A percentile compares a stretch with the other conserved stretches of the same genome.
Conservation (phyloP, 805 yeast genomes). For the Sporopachydermia lactativora region DNA sequence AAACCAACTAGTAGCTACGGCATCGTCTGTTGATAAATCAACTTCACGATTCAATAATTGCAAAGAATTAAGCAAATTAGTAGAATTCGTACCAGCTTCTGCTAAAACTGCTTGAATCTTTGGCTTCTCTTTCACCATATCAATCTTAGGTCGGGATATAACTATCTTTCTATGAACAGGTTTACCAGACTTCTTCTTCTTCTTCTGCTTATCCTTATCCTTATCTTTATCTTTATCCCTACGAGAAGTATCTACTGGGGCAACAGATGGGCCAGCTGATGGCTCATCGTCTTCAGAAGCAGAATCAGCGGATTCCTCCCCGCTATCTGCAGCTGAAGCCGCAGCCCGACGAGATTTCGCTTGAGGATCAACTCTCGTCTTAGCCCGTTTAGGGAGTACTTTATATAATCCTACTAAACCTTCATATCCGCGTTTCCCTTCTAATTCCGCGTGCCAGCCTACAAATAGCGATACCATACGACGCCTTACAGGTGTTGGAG, state of each 20-base stretch:
- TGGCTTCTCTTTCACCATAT: conserved; percentile 59
- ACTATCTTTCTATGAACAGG: conserved; percentile 29
- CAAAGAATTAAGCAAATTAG: conserved; percentile 50
- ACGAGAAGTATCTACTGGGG: background rate
- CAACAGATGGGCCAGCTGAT: background rate
- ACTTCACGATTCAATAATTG: conserved; percentile 26
- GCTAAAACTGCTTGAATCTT: conserved; percentile 55
- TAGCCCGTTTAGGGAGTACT: conserved; percentile 24
- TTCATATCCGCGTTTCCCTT: conserved; percentile 32
- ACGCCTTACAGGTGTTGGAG: conserved; percentile 29
- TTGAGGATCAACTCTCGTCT: conserved; percentile 14
- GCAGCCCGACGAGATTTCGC: conserved; percentile 7
- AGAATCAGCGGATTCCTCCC: conserved; percentile 13
- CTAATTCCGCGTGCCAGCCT: conserved; percentile 54
- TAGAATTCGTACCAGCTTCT: conserved; percentile 61
- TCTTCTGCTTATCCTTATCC: too few species aligned
- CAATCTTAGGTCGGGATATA: conserved; percentile 52
- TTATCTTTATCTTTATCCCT: too few species aligned
- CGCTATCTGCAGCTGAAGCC: conserved; percentile 7
- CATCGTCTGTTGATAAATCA: conserved; percentile 49
- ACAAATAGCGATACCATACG: conserved; percentile 36
- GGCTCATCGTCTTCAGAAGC: conserved; percentile 11
- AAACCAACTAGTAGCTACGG: conserved; percentile 47
- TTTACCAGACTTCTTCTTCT: conserved; percentile 11
- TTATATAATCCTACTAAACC: conserved; percentile 34